phyloP scores from a whole-genome alignment of 129 eudicot genomes.

The Silybum marianum region DNA sequence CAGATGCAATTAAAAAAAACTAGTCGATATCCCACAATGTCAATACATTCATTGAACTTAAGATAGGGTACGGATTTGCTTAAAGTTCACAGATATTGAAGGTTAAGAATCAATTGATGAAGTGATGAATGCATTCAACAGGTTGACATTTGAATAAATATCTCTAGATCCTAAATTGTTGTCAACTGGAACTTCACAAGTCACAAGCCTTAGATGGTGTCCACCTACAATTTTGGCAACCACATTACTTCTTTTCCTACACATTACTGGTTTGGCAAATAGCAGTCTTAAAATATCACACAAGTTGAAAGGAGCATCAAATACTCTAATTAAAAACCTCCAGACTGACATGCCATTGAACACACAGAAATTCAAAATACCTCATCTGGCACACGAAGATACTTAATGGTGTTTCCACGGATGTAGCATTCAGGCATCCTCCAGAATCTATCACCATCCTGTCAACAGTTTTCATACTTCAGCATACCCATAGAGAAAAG shows the following conservation, averaged over 20 bases:
- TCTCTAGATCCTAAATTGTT: not conserved
- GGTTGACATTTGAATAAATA: not conserved
- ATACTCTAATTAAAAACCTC: not conserved
- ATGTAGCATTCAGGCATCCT: conserved; percentile 69
- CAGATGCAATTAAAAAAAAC: not conserved
- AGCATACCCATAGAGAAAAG: no score
- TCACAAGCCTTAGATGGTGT: not conserved
- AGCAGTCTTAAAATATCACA: not conserved
- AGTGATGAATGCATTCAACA: not conserved
- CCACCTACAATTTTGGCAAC: not conserved
- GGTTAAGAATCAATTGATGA: not conserved
- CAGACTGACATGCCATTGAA: conserved; percentile 1
- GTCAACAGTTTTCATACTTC: conserved; percentile 16
- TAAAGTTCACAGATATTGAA: not conserved
- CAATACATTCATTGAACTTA: not conserved
- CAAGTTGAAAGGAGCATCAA: not conserved
- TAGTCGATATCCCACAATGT: not conserved
- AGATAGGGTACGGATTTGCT: not conserved
- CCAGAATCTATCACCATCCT: conserved; percentile 77
- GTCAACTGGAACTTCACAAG: not conserved
- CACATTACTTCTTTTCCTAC: not conserved
- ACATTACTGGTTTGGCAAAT: not conserved
- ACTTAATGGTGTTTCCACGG: conserved; percentile 69
- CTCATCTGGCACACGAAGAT: conserved; percentile 77
- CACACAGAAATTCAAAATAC: conserved; percentile 22